Evolutionary conservation across 768 basidiomycete species (phyloP).

Genomic region (Auriscalpium microsporum): DNA sequence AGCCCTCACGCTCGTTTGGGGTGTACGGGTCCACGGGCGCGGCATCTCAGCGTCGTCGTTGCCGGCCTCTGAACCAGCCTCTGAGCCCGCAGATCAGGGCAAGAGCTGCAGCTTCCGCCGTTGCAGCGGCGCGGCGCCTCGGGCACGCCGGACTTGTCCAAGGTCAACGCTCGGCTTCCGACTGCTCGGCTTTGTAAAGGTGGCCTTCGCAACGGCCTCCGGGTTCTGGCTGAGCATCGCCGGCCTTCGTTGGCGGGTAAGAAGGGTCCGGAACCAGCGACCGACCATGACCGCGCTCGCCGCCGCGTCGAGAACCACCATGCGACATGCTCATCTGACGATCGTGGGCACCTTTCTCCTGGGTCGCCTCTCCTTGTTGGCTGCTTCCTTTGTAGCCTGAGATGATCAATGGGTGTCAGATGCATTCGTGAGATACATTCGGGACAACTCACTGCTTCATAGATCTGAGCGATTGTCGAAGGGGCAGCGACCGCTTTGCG

Average conservation of each 20-base stretch:
- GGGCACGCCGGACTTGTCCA: constrained; percentile 38
- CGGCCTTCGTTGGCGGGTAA: constrained; percentile 66
- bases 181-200: constrained; percentile 42
- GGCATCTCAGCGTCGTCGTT: constrained; percentile 30
- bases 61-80: constrained; percentile 42
- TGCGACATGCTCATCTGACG: constrained; percentile 77
- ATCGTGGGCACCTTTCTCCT: constrained; percentile 61
- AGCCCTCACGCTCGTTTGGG: too few species aligned
- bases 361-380: constrained; percentile 71
- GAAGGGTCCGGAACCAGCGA: constrained; percentile 17
- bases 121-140: constrained; percentile 43
- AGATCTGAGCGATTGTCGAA: constrained; percentile 81
- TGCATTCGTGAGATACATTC: background rate
- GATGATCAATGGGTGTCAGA: constrained; percentile 2
- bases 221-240: constrained; percentile 71
- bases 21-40: too few species aligned
- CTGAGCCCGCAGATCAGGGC: constrained; percentile 48
- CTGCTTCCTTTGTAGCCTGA: constrained; percentile 46
- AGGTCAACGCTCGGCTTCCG: constrained; percentile 46
- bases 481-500: constrained; percentile 71
- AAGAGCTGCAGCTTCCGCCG: constrained; percentile 67
- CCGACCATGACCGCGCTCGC: constrained; percentile 70
- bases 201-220: constrained; percentile 45
- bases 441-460: constrained; percentile 58
- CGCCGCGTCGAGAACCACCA: constrained; percentile 83